Evolutionary conservation across 2,329 filamentous ascomycete species (phyloP), one percentile per base, ranked within the genome.

Genomic region (Dryadomyces quercus-mongolicae): DNA sequence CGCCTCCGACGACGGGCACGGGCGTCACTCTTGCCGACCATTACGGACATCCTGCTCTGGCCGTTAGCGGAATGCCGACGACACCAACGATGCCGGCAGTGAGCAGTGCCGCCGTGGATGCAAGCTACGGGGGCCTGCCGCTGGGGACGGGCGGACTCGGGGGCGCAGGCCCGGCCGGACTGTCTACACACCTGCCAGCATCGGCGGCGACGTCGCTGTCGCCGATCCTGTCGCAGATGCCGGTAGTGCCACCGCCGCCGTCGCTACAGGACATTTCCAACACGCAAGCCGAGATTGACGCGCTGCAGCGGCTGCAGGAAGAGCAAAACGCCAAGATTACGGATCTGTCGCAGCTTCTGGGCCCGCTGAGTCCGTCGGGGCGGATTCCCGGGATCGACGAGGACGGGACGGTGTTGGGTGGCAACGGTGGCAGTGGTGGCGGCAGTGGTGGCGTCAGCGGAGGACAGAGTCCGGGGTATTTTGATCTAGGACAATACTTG

Each of bases 321-420:
- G 83, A 92, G 56, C 90, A 95, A 63, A 83, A 86, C 57, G 77
- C 77, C 49, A 85, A 86, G 50, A 85, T 96, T 1, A 81, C 87
- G 57, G 82, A 87, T 55, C 74, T 96, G 10, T 82, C 82, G 52
- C 82, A 81, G 54, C 72, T 89, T 16, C 76, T 96, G 8, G 84
- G 86, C 7, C 90, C 90, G 0, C 75, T 95, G 13, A 91, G 85
- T 62, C 90, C 90, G 0, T 87, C 81, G 0, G 89, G 88, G 5
- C 78, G 80, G 16, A 87, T 95, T 40, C 86, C 88, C 1, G 87
- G 87, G 5, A 67, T 93, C 1, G 72, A 72, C 25, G 74, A 77
- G 2, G 58, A 64, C 10, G 62, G 60, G 5, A 65, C 61, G 16
- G 40, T 48, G 3, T 12, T 43, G 13, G 46, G 53, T 43, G 10